These are phyloP conservation scores for Plantago ovata DNA, from an alignment of 257 asterid species.

Conservation along the genomic window DNA sequence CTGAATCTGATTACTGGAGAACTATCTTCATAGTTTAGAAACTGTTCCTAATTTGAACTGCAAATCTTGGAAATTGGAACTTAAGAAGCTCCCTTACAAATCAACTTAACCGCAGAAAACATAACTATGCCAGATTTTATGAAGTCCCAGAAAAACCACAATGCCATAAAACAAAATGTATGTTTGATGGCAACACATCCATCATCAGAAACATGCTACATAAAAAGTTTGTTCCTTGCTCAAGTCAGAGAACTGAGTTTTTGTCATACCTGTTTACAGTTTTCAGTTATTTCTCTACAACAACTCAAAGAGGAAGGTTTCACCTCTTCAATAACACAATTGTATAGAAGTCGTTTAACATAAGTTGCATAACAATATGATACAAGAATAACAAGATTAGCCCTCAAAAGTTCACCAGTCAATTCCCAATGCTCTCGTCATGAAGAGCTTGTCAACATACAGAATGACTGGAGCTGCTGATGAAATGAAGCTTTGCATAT, in stretches of 20 bases:
- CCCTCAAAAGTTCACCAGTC: conserved; percentile 54
- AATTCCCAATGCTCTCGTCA: conserved; percentile 57
- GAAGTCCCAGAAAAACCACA: neutral
- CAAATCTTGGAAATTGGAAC: no score
- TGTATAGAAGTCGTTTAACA: neutral
- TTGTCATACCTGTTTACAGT: neutral
- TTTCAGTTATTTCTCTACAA: conserved; percentile 4
- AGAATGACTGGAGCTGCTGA: conserved; percentile 44
- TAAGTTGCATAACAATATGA: neutral
- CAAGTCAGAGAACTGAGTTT: neutral
- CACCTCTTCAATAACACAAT: conserved; percentile 17
- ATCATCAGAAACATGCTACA: neutral
- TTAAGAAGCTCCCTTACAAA: no score
- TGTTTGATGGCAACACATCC: neutral
- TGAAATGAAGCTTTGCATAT: conserved; percentile 65
- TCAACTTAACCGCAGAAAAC: no score
- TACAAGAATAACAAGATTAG: conserved; percentile 6
- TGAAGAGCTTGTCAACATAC: conserved; percentile 70
- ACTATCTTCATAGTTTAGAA: no score
- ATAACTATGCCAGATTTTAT: no score
- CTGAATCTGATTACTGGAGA: no score
- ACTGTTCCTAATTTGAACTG: no score
- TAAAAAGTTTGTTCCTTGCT: neutral
- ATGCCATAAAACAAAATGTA: neutral
- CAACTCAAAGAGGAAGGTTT: neutral